Evolutionary conservation across 2,329 filamentous ascomycete genomes (phyloP), one percentile per base, ranked within the genome.

Genomic region (Colletotrichum sp.): DNA sequence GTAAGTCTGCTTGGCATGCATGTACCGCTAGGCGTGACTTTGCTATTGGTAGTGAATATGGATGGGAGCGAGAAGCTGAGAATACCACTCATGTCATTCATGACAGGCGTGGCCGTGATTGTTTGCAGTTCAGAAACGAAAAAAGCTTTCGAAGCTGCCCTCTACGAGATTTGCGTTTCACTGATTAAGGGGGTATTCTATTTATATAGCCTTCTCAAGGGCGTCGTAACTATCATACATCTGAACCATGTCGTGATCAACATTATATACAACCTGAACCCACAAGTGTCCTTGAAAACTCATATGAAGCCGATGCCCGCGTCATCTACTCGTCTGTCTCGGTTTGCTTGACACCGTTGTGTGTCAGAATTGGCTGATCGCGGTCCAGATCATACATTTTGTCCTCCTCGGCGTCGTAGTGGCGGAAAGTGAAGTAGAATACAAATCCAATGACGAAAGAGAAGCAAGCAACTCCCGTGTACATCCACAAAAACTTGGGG

Each of bases 401-500:
- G 61, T 86, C 84, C 75, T 86, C 84, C 21, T 83, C 76, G 0
- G 72, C 77, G 74, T 86, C 84, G 30, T 86, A 86, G 76, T 85
- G 84, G 64, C 81, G 81, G 81, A 85, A 86, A 4, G 81, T 73
- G 67, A 69, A 66, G 82, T 86, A 92, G 83, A 94, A 93, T 71
- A 89, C 76, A 34, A 86, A 83, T 26, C 90, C 90, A 4, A 87
- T 85, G 3, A 85, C 32, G 69, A 87, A 87, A 1, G 89, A 88
- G 18, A 86, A 86, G 69, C 84, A 79, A 7, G 87, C 88, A n/a
- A 93, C 83, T 24, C 90, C 90, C 28, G 87, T 86, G 79, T 93
- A 94, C 87, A 94, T 89, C 91, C 92, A 94, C 73, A 92, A 80
- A 78, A 94, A 88, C 78, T 91, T 87, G 26, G 93, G 93, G 80